phyloP scores from a whole-genome alignment of 352 stramenopile species.

The Aphanomyces cochlioides region DNA sequence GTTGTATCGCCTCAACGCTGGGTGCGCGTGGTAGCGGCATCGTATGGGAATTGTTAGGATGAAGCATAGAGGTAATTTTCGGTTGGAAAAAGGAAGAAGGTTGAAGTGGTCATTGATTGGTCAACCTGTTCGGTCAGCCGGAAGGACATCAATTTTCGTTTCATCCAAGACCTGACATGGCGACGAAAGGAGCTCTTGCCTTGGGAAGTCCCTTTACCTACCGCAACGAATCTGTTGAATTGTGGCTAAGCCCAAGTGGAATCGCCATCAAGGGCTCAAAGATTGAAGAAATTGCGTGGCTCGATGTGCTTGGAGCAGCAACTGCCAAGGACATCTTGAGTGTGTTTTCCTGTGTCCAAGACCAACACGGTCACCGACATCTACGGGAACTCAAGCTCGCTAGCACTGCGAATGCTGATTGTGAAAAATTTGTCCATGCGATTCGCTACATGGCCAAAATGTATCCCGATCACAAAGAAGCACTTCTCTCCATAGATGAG shows the following conservation, averaged over 20 bases:
- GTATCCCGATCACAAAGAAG: background rate
- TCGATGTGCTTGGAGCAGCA: conserved; percentile 11
- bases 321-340: background rate
- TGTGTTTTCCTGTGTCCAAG: background rate
- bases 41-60: too few relatives aligned
- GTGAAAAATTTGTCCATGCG: background rate
- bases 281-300: background rate
- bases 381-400: background rate
- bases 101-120: too few relatives aligned
- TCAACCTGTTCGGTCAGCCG: too few relatives aligned
- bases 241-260: background rate
- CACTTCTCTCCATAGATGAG: background rate
- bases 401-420: background rate
- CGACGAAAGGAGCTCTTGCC: background rate
- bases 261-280: background rate
- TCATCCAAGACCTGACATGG: background rate
- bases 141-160: background rate
- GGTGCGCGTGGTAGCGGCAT: too few relatives aligned
- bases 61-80: too few relatives aligned
- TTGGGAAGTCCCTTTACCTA: conserved; percentile 5
- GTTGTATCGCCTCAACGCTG: too few relatives aligned
- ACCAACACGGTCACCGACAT: background rate
- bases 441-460: background rate
- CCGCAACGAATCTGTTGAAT: background rate
- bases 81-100: too few relatives aligned